phyloP scores from a whole-genome alignment of 192 early-diverging fungal species.

The Podila clonocystis region DNA sequence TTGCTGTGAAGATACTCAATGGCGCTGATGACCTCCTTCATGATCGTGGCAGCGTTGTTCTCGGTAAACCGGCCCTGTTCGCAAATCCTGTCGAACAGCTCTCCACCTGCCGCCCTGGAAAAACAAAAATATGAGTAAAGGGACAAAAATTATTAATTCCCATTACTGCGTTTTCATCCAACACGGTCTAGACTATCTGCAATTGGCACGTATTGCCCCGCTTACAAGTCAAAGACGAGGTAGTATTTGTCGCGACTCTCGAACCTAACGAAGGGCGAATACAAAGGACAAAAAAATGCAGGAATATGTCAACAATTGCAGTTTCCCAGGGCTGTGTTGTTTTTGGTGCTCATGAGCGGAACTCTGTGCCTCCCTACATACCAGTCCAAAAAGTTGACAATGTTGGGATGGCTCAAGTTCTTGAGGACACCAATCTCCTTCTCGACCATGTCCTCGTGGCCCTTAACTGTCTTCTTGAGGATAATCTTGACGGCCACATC shows the following conservation, averaged over 20 bases:
- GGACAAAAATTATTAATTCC: neutral
- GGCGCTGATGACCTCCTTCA: slow-evolving; percentile 78
- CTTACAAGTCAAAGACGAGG: slow-evolving; percentile 78
- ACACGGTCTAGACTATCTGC: neutral
- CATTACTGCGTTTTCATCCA: neutral
- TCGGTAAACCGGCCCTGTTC: slow-evolving; percentile 85
- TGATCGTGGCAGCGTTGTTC: slow-evolving; percentile 78
- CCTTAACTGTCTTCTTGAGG: slow-evolving; percentile 82
- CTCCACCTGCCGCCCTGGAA: slow-evolving; percentile 72
- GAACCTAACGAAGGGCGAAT: slow-evolving; percentile 50
- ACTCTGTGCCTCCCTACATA: slow-evolving; percentile 42
- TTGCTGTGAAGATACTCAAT: slow-evolving; percentile 88
- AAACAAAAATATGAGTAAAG: neutral
- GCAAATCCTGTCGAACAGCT: slow-evolving; percentile 87
- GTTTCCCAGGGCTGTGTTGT: no score
- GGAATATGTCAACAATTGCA: neutral
- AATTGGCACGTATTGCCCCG: neutral
- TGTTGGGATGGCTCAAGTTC: slow-evolving; percentile 86
- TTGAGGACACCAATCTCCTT: slow-evolving; percentile 92
- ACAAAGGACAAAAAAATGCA: neutral
- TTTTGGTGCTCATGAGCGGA: neutral
- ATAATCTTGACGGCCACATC: slow-evolving; percentile 94
- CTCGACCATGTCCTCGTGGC: slow-evolving; percentile 88
- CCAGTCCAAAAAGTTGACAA: slow-evolving; percentile 88
- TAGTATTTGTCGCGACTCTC: slow-evolving; percentile 80